phyloP scores from a whole-genome alignment of 2,329 filamentous ascomycete genomes.

The Diaporthe citrichinensis region DNA sequence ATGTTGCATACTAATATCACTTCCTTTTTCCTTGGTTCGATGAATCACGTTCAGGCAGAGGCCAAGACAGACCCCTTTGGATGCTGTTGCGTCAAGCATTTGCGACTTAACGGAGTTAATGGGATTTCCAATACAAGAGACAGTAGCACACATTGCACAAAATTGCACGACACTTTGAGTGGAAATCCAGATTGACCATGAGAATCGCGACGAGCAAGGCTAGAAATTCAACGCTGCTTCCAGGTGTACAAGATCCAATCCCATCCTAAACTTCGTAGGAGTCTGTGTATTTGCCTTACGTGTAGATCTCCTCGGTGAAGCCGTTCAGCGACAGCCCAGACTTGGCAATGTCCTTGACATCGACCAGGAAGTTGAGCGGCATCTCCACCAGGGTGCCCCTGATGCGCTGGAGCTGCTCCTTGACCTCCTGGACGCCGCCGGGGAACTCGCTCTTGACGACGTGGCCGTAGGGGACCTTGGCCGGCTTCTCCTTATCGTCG shows the following conservation, averaged over 20 bases:
- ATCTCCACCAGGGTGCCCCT: constrained; percentile 87
- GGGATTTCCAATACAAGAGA: neutral
- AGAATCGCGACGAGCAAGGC: constrained; percentile 20
- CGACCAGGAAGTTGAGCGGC: constrained; percentile 88
- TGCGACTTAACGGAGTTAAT: constrained; percentile 20
- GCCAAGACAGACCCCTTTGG: neutral
- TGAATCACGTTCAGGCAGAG: neutral
- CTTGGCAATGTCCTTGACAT: constrained; percentile 87
- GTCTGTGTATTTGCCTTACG: constrained; percentile 51
- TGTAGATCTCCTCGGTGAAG: constrained; percentile 81
- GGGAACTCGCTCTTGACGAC: constrained; percentile 85
- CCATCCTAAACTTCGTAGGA: neutral
- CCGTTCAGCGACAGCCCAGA: constrained; percentile 81
- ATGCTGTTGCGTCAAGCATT: constrained; percentile 27
- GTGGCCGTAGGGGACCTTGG: constrained; percentile 85
- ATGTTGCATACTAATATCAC: constrained; percentile 41
- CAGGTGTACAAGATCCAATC: constrained; percentile 21
- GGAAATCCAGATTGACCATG: constrained; percentile 11
- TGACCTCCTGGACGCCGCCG: constrained; percentile 80
- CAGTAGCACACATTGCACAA: neutral
- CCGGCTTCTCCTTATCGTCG: constrained; percentile 56
- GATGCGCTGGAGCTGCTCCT: constrained; percentile 76
- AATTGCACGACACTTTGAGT: neutral
- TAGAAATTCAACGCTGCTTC: constrained; percentile 34
- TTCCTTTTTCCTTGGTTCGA: constrained; percentile 33